Base-by-base conservation (phyloP, 345 rosid species). In the Aquilaria sinensis region DNA sequence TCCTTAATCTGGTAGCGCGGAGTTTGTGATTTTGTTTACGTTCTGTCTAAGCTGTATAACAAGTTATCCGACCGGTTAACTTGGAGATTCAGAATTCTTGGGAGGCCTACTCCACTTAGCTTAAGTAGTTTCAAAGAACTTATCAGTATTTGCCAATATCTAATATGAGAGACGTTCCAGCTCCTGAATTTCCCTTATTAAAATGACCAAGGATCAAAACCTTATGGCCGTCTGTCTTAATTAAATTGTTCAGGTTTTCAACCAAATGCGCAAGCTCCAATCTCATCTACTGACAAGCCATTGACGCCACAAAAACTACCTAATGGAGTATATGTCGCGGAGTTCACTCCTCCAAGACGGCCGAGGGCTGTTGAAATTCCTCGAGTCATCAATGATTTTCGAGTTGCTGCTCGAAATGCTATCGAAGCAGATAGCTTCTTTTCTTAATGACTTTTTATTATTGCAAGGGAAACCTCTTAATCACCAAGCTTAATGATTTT, bases 401-500 rank as follows among this genome's bases (percentile, higher is more conserved):
- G 86, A 64, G 72, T 78, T 61, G 91, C 95, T 53, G 91, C 95
- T 51, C 75, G 83, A 71, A 87, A 87, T 64, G 95, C 95, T 5
- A 79, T 77, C 49, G 91, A 83, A 70, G 96, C 89, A 34, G 92
- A 89, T 88, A 78, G 63, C 12, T 54, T 55, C 58, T 9, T 56
- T 37, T 31, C 31, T 55, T 2, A 29, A 10, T 8, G 23, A 23
- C 23, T 23, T 23, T 23, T 23, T 14, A 12, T 23, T 23, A 23
- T 23, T 23, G 23, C 23, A 23, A 23, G 23, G 23, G 23, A 23
- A 23, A 23, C 23, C 23, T 23, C 0, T 23, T 23, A 23, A 23
- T 23, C 23, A 23, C 23, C 23, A 23, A 23, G 23, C 23, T 23
- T 23, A 23, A 23, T 23, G 23, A 23, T 23, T 23, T 23, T 23